Percentiles rank a stretch among this genome's conserved stretches.
These are phyloP conservation scores for Fusarium sulawesiense DNA, from an alignment of 2,329 filamentous ascomycete species.

Conservation along the genomic window DNA sequence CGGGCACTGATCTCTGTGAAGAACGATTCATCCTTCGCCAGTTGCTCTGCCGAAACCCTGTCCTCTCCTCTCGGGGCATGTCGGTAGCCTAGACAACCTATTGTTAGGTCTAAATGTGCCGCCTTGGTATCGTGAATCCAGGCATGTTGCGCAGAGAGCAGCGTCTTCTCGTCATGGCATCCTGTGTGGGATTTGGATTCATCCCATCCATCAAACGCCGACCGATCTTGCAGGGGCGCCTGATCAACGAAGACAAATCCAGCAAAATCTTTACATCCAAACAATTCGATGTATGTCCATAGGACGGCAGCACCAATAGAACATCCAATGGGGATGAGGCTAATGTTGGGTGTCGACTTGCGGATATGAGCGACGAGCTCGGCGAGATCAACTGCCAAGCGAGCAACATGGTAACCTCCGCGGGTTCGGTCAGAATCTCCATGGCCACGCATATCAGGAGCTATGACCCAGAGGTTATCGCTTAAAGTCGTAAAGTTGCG, in stretches of 20 bases:
- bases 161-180: slow-evolving; percentile 44
- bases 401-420: slow-evolving; percentile 45
- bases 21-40: slow-evolving; percentile 40
- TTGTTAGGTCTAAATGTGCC: slow-evolving; percentile 42
- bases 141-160: slow-evolving; percentile 38
- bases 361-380: slow-evolving; percentile 37
- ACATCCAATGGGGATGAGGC: slow-evolving; percentile 44
- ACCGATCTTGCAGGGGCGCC: slow-evolving; percentile 45
- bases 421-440: slow-evolving; percentile 38
- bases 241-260: slow-evolving; percentile 47
- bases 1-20: slow-evolving; percentile 44
- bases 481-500: slow-evolving; percentile 38
- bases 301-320: slow-evolving; percentile 46
- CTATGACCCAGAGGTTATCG: slow-evolving; percentile 41
- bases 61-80: slow-evolving; percentile 40
- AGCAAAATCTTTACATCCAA: slow-evolving; percentile 42
- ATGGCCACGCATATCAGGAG: slow-evolving; percentile 46
- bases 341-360: slow-evolving; percentile 28
- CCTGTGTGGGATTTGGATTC: slow-evolving; percentile 40
- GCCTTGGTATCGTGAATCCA: slow-evolving; percentile 41
- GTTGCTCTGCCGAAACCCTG: slow-evolving; percentile 36
- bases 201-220: slow-evolving; percentile 41
- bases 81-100: slow-evolving; percentile 43
- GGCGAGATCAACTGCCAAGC: slow-evolving; percentile 41
- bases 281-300: slow-evolving; percentile 46